These are phyloP conservation scores for Penicillium angulare DNA, from an alignment of 495 filamentous ascomycete species.

Conservation along the genomic window DNA sequence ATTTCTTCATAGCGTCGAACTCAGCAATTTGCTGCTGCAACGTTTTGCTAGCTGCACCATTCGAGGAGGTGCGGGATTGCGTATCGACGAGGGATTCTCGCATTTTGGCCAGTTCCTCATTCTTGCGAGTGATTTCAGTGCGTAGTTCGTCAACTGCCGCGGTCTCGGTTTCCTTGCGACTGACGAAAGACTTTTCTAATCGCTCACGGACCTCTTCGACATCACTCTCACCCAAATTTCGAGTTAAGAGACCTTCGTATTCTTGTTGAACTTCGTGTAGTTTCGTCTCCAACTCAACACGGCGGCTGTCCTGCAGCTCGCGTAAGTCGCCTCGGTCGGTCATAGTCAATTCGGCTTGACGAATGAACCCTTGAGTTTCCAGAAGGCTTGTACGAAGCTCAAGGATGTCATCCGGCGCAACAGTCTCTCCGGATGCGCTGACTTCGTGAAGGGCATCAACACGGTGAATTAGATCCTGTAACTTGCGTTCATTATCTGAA, in stretches of 20 bases:
- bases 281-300: constrained; percentile 70
- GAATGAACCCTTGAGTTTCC: constrained; percentile 88
- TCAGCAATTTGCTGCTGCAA: constrained; percentile 96
- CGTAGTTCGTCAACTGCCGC: constrained; percentile 71
- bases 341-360: constrained; percentile 84
- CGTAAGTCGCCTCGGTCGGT: constrained; percentile 62
- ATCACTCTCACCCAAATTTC: constrained; percentile 76
- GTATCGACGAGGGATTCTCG: constrained; percentile 70
- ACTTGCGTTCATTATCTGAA: constrained; percentile 82
- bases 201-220: constrained; percentile 78
- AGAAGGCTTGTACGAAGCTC: constrained; percentile 73
- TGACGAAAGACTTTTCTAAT: constrained; percentile 71
- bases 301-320: constrained; percentile 61
- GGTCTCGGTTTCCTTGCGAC: constrained; percentile 67
- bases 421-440: constrained; percentile 69
- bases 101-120: constrained; percentile 73
- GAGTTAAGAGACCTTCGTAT: constrained; percentile 76
- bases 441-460: constrained; percentile 76
- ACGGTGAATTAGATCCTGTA: constrained; percentile 76
- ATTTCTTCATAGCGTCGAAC: constrained; percentile 99
- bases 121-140: constrained; percentile 66
- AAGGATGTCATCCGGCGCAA: constrained; percentile 77
- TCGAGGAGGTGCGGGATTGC: constrained; percentile 62
- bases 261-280: constrained; percentile 70
- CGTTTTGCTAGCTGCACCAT: constrained; percentile 83